Conservation (phyloP, 1,139 yeast genomes). For the Sugiyamaella paludigena region DNA sequence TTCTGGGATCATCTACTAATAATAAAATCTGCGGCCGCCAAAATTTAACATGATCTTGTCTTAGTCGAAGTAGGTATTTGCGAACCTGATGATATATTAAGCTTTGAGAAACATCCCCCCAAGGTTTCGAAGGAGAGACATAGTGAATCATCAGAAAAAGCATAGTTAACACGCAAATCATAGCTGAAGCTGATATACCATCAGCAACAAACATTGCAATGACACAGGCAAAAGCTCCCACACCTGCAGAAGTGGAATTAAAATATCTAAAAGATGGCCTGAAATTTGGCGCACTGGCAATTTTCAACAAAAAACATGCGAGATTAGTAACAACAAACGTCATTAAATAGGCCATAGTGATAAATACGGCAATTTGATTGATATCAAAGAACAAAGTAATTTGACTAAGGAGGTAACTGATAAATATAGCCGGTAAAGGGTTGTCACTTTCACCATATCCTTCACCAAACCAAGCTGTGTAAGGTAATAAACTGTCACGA, state of each 20-base stretch:
- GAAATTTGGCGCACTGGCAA: conserved; percentile 95
- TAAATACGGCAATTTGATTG: conserved; percentile 89
- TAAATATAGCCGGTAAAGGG: conserved; percentile 60
- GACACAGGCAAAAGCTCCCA: conserved; percentile 67
- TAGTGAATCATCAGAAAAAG: conserved; percentile 80
- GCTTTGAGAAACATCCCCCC: conserved; percentile 97
- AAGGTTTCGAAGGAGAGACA: conserved; percentile 87
- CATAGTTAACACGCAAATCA: conserved; percentile 61
- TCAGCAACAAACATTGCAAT: conserved; percentile 93
- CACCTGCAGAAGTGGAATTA: conserved; percentile 73
- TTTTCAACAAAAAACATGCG: conserved; percentile 82
- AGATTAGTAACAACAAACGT: conserved; percentile 90
- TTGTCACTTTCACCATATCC: conserved; percentile 45
- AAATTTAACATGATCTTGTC: conserved; percentile 90
- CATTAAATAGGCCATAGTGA: conserved; percentile 95
- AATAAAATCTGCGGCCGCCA: conserved; percentile 95
- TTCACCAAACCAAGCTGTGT: conserved; percentile 57
- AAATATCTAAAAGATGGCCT: conserved; percentile 91
- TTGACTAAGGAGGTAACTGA: conserved; percentile 83
- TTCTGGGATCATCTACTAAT: conserved; percentile 84
- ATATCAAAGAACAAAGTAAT: conserved; percentile 82
- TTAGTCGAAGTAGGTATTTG: conserved; percentile 74
- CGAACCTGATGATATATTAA: conserved; percentile 94
- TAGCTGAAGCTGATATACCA: conserved; percentile 78
- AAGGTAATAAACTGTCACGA: conserved; percentile 80